Evolutionary conservation across 495 filamentous ascomycete genomes (phyloP).

Genomic region (Hypoxylon lienhwacheense): DNA sequence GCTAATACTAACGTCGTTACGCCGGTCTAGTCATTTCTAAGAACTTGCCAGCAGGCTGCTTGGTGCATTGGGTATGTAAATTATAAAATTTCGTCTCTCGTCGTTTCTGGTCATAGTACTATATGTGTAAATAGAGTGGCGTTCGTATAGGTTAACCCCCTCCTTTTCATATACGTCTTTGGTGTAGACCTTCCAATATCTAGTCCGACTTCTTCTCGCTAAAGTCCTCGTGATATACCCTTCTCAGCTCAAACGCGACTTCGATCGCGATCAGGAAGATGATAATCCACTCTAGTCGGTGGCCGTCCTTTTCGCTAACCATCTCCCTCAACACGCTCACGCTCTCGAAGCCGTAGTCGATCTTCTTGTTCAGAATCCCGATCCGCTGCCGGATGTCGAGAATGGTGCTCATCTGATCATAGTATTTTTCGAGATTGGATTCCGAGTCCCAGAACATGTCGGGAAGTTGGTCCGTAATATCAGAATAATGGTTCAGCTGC

Average conservation of each 20-base stretch:
- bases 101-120: not conserved
- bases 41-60: no score
- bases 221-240: conserved; percentile 49
- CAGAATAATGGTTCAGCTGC: conserved; percentile 94
- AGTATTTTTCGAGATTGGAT: conserved; percentile 87
- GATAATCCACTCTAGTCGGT: conserved; percentile 94
- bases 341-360: conserved; percentile 97
- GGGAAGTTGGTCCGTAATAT: conserved; percentile 91
- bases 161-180: not conserved
- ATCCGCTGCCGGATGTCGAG: conserved; percentile 93
- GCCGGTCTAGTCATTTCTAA: no score
- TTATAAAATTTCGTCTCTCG: no score
- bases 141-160: not conserved
- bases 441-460: conserved; percentile 96
- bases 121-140: conserved; percentile 1
- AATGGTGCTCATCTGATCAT: conserved; percentile 86
- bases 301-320: conserved; percentile 84
- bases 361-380: conserved; percentile 89
- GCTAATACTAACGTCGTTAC: no score
- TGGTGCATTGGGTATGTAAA: no score
- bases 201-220: conserved; percentile 2
- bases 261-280: conserved; percentile 92
- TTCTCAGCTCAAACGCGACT: conserved; percentile 65
- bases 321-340: conserved; percentile 84
- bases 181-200: not conserved